Evolutionary conservation across 495 filamentous ascomycete genomes (phyloP).

Genomic region (Aspergillus sclerotiicarbonarius): DNA sequence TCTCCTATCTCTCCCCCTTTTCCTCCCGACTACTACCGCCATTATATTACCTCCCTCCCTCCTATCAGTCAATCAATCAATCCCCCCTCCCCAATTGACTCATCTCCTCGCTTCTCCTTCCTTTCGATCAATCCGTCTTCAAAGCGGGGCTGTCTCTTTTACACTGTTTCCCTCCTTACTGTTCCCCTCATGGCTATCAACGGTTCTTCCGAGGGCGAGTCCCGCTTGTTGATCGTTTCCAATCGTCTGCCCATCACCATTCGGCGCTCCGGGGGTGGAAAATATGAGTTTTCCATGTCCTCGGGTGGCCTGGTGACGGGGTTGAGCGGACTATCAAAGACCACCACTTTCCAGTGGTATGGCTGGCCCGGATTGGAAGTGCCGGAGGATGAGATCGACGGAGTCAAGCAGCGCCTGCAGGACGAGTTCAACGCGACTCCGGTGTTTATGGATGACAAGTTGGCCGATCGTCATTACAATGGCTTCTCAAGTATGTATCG

Average conservation of each 20-base stretch:
- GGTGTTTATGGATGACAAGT: slow-evolving; percentile 74
- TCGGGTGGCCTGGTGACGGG: slow-evolving; percentile 93
- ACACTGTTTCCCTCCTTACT: background rate
- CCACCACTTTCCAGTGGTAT: slow-evolving; percentile 94
- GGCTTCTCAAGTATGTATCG: slow-evolving; percentile 74
- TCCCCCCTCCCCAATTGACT: slow-evolving; percentile 3
- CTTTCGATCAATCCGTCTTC: background rate
- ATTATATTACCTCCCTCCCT: slow-evolving; percentile 6
- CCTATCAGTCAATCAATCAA: background rate
- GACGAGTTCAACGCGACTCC: slow-evolving; percentile 72
- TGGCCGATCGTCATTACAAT: slow-evolving; percentile 81
- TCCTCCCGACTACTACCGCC: background rate
- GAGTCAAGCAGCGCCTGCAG: slow-evolving; percentile 63
- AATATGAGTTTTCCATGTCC: slow-evolving; percentile 89
- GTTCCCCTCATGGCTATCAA: background rate
- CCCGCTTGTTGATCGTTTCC: slow-evolving; percentile 76
- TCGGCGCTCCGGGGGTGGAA: slow-evolving; percentile 79
- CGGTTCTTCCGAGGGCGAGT: slow-evolving; percentile 25
- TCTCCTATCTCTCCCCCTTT: too few species aligned
- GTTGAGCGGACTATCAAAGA: slow-evolving; percentile 85
- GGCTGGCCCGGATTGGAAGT: slow-evolving; percentile 93
- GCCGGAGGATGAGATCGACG: slow-evolving; percentile 64
- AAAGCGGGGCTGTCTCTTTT: slow-evolving; percentile 1
- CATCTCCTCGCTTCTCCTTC: background rate
- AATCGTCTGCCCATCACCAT: slow-evolving; percentile 95